These are phyloP conservation scores for Cetradonia linearis DNA, from an alignment of 495 filamentous ascomycete genomes.

Conservation along the genomic window DNA sequence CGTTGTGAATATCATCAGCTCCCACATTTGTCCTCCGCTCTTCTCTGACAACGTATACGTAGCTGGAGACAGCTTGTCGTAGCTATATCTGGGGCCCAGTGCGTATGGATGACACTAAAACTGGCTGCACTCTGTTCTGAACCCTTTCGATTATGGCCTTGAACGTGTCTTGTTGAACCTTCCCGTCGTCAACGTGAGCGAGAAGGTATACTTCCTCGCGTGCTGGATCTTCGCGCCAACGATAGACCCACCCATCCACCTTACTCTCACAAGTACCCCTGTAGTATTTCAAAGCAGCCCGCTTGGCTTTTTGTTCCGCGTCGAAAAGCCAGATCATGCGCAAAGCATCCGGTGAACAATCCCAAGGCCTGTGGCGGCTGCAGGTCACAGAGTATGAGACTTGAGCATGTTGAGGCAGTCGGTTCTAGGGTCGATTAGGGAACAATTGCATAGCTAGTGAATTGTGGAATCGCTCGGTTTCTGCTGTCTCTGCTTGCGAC, in stretches of 20 bases:
- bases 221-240: not conserved
- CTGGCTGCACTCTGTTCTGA: not conserved
- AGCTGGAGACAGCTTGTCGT: not conserved
- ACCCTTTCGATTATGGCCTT: not conserved
- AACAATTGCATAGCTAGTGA: not conserved
- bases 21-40: not conserved
- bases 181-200: not conserved
- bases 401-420: not conserved
- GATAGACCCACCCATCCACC: not conserved
- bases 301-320: not conserved
- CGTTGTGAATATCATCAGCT: not conserved
- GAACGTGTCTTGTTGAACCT: not conserved
- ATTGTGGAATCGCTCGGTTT: not conserved
- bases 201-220: not conserved
- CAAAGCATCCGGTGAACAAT: not conserved
- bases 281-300: not conserved
- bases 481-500: not conserved
- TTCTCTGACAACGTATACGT: not conserved
- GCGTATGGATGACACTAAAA: not conserved
- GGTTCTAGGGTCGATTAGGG: not conserved
- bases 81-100: not conserved
- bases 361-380: not conserved
- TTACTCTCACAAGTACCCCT: not conserved
- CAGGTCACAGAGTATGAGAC: not conserved
- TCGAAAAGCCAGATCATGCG: not conserved